A percentile compares a stretch with the other conserved stretches of the same genome.
These are phyloP conservation scores for Scleroderma bovista DNA, from an alignment of 768 basidiomycete species.

Conservation along the genomic window DNA sequence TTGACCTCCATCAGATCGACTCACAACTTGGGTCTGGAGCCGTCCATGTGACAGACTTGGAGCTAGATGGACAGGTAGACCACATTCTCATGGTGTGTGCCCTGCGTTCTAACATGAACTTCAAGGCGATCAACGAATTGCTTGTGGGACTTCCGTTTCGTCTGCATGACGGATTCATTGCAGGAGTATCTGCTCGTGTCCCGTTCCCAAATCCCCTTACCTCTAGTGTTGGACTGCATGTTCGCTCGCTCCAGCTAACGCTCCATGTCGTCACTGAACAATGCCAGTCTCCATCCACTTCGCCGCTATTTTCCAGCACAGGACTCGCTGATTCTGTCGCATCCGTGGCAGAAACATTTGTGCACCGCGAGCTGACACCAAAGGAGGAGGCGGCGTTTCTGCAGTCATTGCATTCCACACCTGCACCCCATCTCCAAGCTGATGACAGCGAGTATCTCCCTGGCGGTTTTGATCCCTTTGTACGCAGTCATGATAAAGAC, in stretches of 20 bases:
- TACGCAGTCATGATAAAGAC: constrained; percentile 27
- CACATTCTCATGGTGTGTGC: not conserved
- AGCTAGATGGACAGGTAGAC: constrained; percentile 71
- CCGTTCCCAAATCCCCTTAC: constrained; percentile 84
- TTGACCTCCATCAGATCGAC: constrained; percentile 83
- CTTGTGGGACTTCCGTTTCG: constrained; percentile 60
- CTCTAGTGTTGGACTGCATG: constrained; percentile 62
- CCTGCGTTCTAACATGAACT: constrained; percentile 12
- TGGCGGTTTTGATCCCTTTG: constrained; percentile 61
- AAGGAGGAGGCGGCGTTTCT: constrained; percentile 67
- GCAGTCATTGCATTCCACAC: constrained; percentile 56
- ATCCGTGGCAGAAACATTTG: constrained; percentile 80
- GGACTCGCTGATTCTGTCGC: constrained; percentile 75
- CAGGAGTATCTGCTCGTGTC: constrained; percentile 69
- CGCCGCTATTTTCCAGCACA: constrained; percentile 14
- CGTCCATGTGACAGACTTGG: constrained; percentile 79
- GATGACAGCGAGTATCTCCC: constrained; percentile 48
- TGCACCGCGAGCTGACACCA: constrained; percentile 73
- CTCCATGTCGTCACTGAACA: constrained; percentile 40
- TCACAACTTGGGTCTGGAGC: constrained; percentile 90
- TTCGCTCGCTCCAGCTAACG: constrained; percentile 64
- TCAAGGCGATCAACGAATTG: constrained; percentile 73
- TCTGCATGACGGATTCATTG: constrained; percentile 67
- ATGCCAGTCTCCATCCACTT: constrained; percentile 6
- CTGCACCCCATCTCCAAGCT: constrained; percentile 21